Conservation (phyloP, 495 filamentous ascomycete genomes). For the Neurospora intermedia region DNA sequence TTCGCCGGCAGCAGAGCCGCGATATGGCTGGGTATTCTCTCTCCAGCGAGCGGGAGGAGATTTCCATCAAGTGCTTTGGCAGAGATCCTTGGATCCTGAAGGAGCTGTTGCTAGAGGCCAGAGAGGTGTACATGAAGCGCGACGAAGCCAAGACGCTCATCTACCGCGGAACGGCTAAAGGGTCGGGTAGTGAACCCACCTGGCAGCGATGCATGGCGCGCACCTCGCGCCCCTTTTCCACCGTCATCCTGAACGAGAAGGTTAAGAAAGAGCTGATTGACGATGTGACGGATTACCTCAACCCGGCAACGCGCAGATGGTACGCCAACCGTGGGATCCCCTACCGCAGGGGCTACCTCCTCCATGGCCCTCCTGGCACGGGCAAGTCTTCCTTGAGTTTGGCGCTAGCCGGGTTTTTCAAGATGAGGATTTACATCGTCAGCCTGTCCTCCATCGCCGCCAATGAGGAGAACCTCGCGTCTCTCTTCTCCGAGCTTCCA, state of each 20-base stretch:
- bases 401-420: constrained; percentile 33
- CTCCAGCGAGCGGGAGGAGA: constrained; percentile 42
- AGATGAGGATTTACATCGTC: constrained; percentile 49
- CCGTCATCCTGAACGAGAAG: constrained; percentile 69
- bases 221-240: constrained; percentile 67
- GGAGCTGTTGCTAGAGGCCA: constrained; percentile 54
- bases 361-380: constrained; percentile 40
- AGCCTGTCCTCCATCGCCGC: constrained; percentile 50
- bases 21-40: constrained; percentile 17
- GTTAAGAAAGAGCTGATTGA: constrained; percentile 65
- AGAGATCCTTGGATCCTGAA: constrained; percentile 56
- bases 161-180: constrained; percentile 43
- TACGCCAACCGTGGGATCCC: constrained; percentile 54
- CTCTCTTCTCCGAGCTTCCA: constrained; percentile 59
- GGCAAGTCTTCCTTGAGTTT: constrained; percentile 44
- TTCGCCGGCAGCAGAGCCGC: constrained; percentile 35
- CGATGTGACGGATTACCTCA: constrained; percentile 84
- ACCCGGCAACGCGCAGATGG: constrained; percentile 65
- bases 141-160: constrained; percentile 56
- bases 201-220: constrained; percentile 49
- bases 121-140: constrained; percentile 42
- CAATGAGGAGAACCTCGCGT: constrained; percentile 60
- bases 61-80: constrained; percentile 56
- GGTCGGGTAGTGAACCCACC: constrained; percentile 19
- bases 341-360: constrained; percentile 37